phyloP scores from a whole-genome alignment of 805 yeast species.

The Maudiozyma barnettii region DNA sequence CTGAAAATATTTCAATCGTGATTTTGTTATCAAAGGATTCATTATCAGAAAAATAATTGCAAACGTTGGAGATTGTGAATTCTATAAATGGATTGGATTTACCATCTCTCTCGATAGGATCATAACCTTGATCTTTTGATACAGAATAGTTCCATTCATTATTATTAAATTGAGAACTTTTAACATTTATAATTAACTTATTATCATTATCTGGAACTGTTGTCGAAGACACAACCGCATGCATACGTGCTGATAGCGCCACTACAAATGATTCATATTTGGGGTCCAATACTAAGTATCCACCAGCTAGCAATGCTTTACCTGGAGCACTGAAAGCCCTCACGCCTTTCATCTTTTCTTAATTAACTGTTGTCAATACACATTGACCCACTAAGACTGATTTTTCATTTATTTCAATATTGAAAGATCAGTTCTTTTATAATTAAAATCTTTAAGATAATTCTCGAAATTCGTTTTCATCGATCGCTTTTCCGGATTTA shows the following conservation, averaged over 20 bases:
- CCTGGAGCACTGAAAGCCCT: slow-evolving; percentile 86
- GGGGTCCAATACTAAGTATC: slow-evolving; percentile 82
- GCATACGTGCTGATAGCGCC: slow-evolving; percentile 85
- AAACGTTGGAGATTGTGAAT: slow-evolving; percentile 46
- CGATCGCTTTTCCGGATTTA: too few relatives aligned
- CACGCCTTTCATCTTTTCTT: background rate
- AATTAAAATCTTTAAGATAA: too few relatives aligned
- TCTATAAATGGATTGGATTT: slow-evolving; percentile 64
- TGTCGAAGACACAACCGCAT: slow-evolving; percentile 42
- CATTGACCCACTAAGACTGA: too few relatives aligned
- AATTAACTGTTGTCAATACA: too few relatives aligned
- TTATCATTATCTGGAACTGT: slow-evolving; percentile 3
- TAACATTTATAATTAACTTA: slow-evolving; percentile 35
- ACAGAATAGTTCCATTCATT: slow-evolving; percentile 60
- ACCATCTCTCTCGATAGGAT: slow-evolving; percentile 27
- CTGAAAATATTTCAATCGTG: slow-evolving; percentile 63
- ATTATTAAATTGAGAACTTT: slow-evolving; percentile 66
- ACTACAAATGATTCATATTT: slow-evolving; percentile 67
- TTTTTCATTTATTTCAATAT: too few relatives aligned
- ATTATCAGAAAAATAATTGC: slow-evolving; percentile 40
- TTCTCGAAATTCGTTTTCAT: too few relatives aligned
- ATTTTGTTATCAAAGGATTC: slow-evolving; percentile 26
- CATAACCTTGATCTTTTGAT: slow-evolving; percentile 8
- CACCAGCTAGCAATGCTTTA: slow-evolving; percentile 89
- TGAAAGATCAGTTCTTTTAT: too few relatives aligned